Evolutionary conservation across 2,329 filamentous ascomycete genomes (phyloP), one percentile per base, ranked within the genome.

Genomic region (Paraphaeosphaeria sporulosa): DNA sequence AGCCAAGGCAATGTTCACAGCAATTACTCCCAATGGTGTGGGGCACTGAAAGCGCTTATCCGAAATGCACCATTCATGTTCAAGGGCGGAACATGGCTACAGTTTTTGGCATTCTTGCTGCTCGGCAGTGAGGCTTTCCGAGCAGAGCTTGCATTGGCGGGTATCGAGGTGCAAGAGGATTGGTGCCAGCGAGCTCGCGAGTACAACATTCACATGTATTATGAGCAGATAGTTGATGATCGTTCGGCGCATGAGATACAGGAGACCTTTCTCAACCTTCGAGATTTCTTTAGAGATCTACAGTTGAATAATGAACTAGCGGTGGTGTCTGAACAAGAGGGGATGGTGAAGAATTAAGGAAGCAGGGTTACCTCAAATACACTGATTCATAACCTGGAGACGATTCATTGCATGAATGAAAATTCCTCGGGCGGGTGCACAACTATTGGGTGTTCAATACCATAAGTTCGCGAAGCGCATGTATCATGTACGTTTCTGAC

Each of bases 191-290:
- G 59, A 38, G 51, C 55, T 5, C 34, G 56, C 2, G 59, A 58
- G 32, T 62, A 62, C 25, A 51, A 48, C 19, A 62, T 62, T 40
- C 55, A 62, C 17, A 58, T 62, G 59, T 62, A 55, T 25, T 62
- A 62, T 12, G 59, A 62, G 47, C 32, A 23, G 3, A 53, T 62
- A n/a, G 46, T 58, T 3, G 59, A 62, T 27, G 46, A 62, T 36
- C 44, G 59, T 4, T 32, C 59, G 6, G 54, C 50, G 13, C 59
- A 62, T 27, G 59, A 62, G 23, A 62, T 62, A 27, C 59, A 58
- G 21, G 59, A 62, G 34, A 62, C 59, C 12, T 62, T 58, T 25
- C 47, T 62, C 25, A 25, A 54, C 25, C 34, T 62, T 21, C 43
- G 59, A 38, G 59, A 62, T 10, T 62, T 62, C 46, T 62, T 62